Percentiles rank a stretch among this genome's conserved stretches.
These are phyloP conservation scores for Candida awuae DNA, from an alignment of 805 yeast species.

Conservation along the genomic window DNA sequence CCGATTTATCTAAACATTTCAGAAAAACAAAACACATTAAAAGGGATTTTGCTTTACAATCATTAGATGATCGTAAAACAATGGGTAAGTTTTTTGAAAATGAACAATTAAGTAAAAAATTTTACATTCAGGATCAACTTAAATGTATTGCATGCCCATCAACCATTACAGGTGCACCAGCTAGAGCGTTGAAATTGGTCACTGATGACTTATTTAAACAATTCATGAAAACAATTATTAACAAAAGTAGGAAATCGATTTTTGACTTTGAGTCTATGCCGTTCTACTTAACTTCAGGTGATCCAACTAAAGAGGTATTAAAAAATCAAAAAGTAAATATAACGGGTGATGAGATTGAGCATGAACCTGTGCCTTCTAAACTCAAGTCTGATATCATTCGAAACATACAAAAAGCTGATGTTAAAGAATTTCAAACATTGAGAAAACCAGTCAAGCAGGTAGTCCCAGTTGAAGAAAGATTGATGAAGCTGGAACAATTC, in stretches of 20 bases:
- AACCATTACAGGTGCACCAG: slow-evolving; percentile 19
- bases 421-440: slow-evolving; percentile 13
- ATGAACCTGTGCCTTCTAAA: slow-evolving; percentile 24
- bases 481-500: slow-evolving; percentile 46
- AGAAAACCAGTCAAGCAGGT: slow-evolving; percentile 15
- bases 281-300: slow-evolving; percentile 22
- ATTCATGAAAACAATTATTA: slow-evolving; percentile 49
- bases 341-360: slow-evolving; percentile 14
- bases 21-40: slow-evolving; percentile 11
- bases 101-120: slow-evolving; percentile 17
- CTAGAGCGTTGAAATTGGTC: slow-evolving; percentile 19
- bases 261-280: slow-evolving; percentile 38
- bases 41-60: slow-evolving; percentile 23
- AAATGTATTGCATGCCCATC: slow-evolving; percentile 32
- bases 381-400: slow-evolving; percentile 15
- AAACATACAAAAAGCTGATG: slow-evolving; percentile 11
- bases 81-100: slow-evolving; percentile 23
- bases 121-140: slow-evolving; percentile 28
- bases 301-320: slow-evolving; percentile 9
- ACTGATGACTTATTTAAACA: slow-evolving; percentile 35
- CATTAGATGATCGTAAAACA: slow-evolving; percentile 21
- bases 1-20: slow-evolving; percentile 26
- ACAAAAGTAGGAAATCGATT: slow-evolving; percentile 45
- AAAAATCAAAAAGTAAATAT: slow-evolving; percentile 11
- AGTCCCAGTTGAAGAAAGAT: slow-evolving; percentile 25